phyloP scores from a whole-genome alignment of 768 basidiomycete species.

The Hemileccinum impolitum region DNA sequence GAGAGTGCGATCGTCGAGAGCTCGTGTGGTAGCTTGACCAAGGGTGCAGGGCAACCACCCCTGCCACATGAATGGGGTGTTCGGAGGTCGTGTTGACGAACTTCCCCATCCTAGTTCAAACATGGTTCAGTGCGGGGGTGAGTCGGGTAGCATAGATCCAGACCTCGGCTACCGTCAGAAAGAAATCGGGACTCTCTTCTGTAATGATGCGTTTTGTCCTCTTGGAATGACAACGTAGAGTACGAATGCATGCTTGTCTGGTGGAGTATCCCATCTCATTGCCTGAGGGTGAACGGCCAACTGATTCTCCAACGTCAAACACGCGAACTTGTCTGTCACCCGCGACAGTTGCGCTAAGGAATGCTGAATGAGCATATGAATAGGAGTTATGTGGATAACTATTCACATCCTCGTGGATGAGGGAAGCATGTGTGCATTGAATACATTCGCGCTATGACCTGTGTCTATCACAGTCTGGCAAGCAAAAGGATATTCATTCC shows the following conservation, averaged over 20 bases:
- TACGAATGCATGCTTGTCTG: slow-evolving; percentile 45
- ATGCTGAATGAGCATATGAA: slow-evolving; percentile 7
- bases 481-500: slow-evolving; percentile 57
- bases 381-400: slow-evolving; percentile 10
- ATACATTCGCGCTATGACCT: slow-evolving; percentile 82
- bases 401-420: slow-evolving; percentile 73
- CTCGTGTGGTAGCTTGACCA: slow-evolving; percentile 61
- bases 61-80: slow-evolving; percentile 59
- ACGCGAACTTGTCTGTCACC: slow-evolving; percentile 75
- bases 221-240: slow-evolving; percentile 65
- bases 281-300: slow-evolving; percentile 35
- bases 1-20: slow-evolving; percentile 76
- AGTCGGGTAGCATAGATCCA: slow-evolving; percentile 10
- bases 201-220: slow-evolving; percentile 79
- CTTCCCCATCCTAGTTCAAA: slow-evolving; percentile 69
- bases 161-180: slow-evolving; percentile 80
- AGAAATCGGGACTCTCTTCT: slow-evolving; percentile 73
- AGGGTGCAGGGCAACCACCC: slow-evolving; percentile 62
- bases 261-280: slow-evolving; percentile 46
- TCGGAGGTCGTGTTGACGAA: slow-evolving; percentile 84
- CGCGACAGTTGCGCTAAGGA: slow-evolving; percentile 62
- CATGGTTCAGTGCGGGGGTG: slow-evolving; percentile 12
- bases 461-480: slow-evolving; percentile 71
- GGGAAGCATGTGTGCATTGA: slow-evolving; percentile 79
- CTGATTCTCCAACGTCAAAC: slow-evolving; percentile 59